Evolutionary conservation across 2,329 filamentous ascomycete species (phyloP), one percentile per base, ranked within the genome.

Genomic region (Ophiostoma ulmi): DNA sequence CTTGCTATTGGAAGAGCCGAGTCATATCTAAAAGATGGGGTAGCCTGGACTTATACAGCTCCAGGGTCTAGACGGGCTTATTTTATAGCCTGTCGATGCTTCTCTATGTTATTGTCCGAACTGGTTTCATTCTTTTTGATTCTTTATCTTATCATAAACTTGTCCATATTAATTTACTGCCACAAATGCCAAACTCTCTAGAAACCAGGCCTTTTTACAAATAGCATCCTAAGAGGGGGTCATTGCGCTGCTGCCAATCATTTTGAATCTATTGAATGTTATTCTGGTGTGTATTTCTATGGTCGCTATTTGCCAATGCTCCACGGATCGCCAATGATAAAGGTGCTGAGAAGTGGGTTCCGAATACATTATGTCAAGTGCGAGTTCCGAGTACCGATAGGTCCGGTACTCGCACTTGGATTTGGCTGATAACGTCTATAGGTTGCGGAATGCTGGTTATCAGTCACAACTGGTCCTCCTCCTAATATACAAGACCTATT

Each of bases 1-100:
- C n/a, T 26, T 14, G 22, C 11, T 26, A 58, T 58, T 58, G 52
- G 52, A 26, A 14, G 52, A 26, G 52, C 52, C 52, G 52, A 58
- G 52, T 58, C 52, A 58, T 58, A 58, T 58, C 52, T 31, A 31
- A 11, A 58, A 58, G 52, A 31, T 13, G 52, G 52, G 52, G 52
- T 58, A 58, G n/a, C 52, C 22, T 58, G 22, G n/a, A 58, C 2
- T 11, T 58, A 55, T n/a, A 58, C 10, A 26, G 52, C 52, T 26
- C n/a, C n/a, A 58, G 52, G 52, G 52, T 58, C 22, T 8, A 58
- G 52, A 2, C 11, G 52, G 52, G n/a, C 22, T 58, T 58, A 2
- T 26, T 55, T 55, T 2, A 17, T 6, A 13, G n/a, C 48, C 48
- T 1, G 48, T 22, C 0, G 48, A 13, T 22, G n/a, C 48, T 10